These are phyloP conservation scores for Acanthamoeba healyi DNA, from an alignment of 208 protist genomes.

Conservation along the genomic window DNA sequence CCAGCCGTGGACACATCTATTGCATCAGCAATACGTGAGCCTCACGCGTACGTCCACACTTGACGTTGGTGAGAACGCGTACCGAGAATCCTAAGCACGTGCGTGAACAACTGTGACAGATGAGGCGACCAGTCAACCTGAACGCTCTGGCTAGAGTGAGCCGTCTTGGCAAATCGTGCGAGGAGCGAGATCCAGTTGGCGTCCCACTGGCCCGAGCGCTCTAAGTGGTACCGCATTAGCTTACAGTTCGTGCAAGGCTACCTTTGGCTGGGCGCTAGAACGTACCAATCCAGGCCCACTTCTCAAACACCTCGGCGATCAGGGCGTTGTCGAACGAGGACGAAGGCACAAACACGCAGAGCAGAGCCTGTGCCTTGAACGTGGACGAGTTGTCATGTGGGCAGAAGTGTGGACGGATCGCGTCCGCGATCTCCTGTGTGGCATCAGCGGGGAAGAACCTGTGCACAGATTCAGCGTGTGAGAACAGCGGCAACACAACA, in stretches of 20 bases:
- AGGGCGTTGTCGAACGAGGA: background rate
- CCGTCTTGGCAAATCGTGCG: background rate
- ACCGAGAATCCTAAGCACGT: conserved; percentile 46
- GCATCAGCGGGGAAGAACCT: background rate
- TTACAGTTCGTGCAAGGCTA: background rate
- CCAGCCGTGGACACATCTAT: conserved; percentile 31
- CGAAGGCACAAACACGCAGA: conserved; percentile 18
- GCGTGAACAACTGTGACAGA: conserved; percentile 21
- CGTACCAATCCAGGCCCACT: conserved; percentile 63
- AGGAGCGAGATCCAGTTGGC: conserved; percentile 47
- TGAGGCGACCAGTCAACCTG: background rate
- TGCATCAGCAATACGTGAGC: background rate
- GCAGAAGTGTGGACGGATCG: background rate
- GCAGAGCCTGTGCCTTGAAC: background rate
- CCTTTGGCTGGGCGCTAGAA: background rate
- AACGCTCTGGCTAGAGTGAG: background rate
- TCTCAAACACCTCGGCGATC: conserved; percentile 5
- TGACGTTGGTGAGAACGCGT: background rate
- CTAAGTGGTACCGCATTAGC: no score
- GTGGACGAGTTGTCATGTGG: conserved; percentile 14
- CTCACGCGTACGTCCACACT: no score
- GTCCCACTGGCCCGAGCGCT: conserved; percentile 23
- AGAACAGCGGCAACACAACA: background rate
- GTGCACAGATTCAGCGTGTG: no score
- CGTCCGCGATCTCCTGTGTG: background rate